These are phyloP conservation scores for Thalassiosira hispida DNA, from an alignment of 352 stramenopile genomes.

Conservation along the genomic window DNA sequence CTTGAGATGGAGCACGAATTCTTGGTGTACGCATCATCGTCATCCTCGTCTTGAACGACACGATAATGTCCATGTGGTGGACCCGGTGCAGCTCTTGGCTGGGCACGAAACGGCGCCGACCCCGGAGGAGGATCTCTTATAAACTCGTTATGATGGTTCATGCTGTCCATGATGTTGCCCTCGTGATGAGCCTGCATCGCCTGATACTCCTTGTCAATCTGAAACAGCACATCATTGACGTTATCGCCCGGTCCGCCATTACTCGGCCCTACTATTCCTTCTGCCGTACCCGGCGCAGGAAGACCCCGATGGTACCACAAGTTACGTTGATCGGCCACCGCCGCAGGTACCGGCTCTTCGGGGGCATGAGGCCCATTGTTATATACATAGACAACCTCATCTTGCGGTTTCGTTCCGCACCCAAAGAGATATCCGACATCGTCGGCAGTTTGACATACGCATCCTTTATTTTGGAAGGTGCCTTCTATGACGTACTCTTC, in stretches of 20 bases:
- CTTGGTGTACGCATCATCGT: neutral
- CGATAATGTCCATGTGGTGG: conserved; percentile 1
- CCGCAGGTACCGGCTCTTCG: neutral
- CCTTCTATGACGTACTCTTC: conserved; percentile 15
- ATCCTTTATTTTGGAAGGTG: conserved; percentile 31
- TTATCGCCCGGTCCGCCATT: neutral
- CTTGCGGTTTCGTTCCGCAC: conserved; percentile 23
- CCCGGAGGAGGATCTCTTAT: conserved; percentile 9
- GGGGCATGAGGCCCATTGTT: neutral
- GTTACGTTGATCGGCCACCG: neutral
- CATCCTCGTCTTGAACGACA: conserved; percentile 18
- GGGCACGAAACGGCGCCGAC: too few relatives aligned
- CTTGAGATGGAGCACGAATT: neutral
- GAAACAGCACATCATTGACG: conserved; percentile 14
- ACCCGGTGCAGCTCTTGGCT: too few relatives aligned
- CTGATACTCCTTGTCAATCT: conserved; percentile 25
- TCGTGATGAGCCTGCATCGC: conserved; percentile 13
- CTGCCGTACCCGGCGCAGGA: too few relatives aligned
- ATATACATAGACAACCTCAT: conserved; percentile 33
- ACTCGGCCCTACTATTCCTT: neutral
- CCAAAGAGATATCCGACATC: conserved; percentile 40
- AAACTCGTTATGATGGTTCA: neutral
- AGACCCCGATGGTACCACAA: conserved; percentile 8
- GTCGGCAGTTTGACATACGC: conserved; percentile 18
- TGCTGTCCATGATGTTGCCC: neutral